Base-by-base conservation (phyloP, 495 filamentous ascomycete species). In the Lophiotrema nucula region DNA sequence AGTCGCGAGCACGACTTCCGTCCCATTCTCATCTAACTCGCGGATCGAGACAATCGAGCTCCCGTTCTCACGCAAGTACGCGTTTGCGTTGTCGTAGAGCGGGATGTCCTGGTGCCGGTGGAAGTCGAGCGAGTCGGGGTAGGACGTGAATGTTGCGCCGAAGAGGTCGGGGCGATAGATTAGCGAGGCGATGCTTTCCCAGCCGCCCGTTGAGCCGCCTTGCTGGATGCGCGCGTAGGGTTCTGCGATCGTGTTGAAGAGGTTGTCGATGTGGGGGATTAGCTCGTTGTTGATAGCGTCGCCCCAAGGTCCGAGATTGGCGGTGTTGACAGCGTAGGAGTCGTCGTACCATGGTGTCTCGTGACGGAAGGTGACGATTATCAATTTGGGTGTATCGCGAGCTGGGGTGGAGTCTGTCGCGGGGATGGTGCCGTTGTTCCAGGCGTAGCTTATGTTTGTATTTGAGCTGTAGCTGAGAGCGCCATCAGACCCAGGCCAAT, bases 281-380 rank as follows among this genome's bases (percentile, higher is more conserved):
- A 66, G 47, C 41, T 66, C 64, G 11, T 66, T 60, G 45, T 66
- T 66, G 44, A 66, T 53, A 8, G 64, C 64, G 21, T 59, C 64
- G 35, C 64, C 64, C 18, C 50, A 66, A 16, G 64, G 64, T 12
- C 64, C 64, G 13, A 66, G 49, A 44, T 66, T 66, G 26, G 64
- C 64, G 13, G 59, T 63, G 28, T 66, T 66, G 39, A 63, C 64
- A 19, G 59, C 64, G 39, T 66, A 66, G 4, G 59, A 63, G 45
- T 66, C 64, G 38, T 66, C 64, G 49, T 66, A 66, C 49, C 49
- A 63, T 0, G 64, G 35, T 2, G 52, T 39, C 28, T 66, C 64
- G 33, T 66, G 64, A 4, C 64, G 64, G 45, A 66, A 63, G 6
- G 28, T 25, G 13, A 66, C 45, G 27, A 66, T 18, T n/a, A 66